Base-by-base conservation (phyloP, 768 basidiomycete species). In the Hericium coralloides region DNA sequence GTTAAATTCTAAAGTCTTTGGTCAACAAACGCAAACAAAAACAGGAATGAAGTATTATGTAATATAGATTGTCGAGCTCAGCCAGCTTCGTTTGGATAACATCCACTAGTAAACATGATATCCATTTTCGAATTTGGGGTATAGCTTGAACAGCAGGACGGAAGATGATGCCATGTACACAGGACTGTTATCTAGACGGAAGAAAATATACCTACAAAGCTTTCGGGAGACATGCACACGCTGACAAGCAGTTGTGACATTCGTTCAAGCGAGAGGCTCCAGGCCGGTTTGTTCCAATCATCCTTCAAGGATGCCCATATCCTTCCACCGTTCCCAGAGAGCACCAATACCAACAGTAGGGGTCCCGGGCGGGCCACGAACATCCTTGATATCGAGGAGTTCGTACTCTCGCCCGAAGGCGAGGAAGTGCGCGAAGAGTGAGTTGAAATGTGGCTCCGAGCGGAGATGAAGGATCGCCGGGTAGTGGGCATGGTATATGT, bases 401-500 rank as follows among this genome's bases (percentile, higher is more conserved):
- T 98, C 91, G 70, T 95, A 98, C 70, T 98, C 92, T 52, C 81
- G 80, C 0, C 95, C 95, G 65, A 98, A 98, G 0, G 95, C 93
- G 52, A 98, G 76, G 74, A 97, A 99, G 72, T 98, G 95, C 0
- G 95, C 95, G 70, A 98, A 98, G 38, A 98, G 83, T 3, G 93
- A 95, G 70, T 95, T 95, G 75, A 95, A 95, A 69, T 95, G 94
- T 0, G 91, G 91, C 67, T 98, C 95, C 10, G 89, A 85, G 41
- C 92, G 90, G 23, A 98, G 81, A 67, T 98, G 93, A 22, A 98
- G 81, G 66, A 98, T 88, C 63, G 90, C 85, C 2, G 79, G 77
- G 68, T 94, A 98, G 67, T 98, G 95, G 9, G 92, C 89, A 68
- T 98, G 88, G 69, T 98, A 98, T 64, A 98, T 83, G 75, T 98